Base-by-base conservation (phyloP, 176 grass and related monocot species). In the Saccharum officinarum region DNA sequence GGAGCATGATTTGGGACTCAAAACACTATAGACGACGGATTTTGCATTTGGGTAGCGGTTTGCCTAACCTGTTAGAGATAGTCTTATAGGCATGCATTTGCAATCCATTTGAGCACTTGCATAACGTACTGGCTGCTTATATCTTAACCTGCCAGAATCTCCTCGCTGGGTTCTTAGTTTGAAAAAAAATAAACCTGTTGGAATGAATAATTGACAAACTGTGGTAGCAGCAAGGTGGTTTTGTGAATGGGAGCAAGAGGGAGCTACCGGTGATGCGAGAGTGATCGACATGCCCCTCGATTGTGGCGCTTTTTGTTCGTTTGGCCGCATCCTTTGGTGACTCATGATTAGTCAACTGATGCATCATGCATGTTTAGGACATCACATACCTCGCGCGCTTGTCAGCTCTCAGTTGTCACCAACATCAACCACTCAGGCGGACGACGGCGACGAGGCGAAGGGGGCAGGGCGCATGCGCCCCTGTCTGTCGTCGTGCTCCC, bases 321-420 rank as follows among this genome's bases (percentile, higher is more conserved):
- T 81, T 57, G 79, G 65, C 66, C 15, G 6, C 11, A 14, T 55
- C 33, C 30, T 46, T 17, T 12, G 62, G 83, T 50, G 55, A 44
- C 70, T 73, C 65, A 78, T 82, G 83, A 67, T 86, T 36, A 73
- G 44, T 86, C 64, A 10, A 71, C 66, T 72, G 10, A 28, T 28
- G 28, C 28, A 28, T 28, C 63, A 31, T 66, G 83, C 83, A 45
- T 45, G 77, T 28, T 86, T 89, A 22, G 20, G 55, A 30, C 26
- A 31, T 81, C 66, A 26, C 73, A 28, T 44, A 73, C 22, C 30
- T 66, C 67, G 47, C 61, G 34, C 25, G 16, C 66, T 38, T 88
- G 75, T 80, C 75, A 34, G 10, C 15, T 49, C 22, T 68, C 75
- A 26, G 49, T 25, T 16, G 59, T 26, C 26, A 13, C 10, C 49